phyloP scores from a whole-genome alignment of 345 rosid genomes.

The Salix udensis region DNA sequence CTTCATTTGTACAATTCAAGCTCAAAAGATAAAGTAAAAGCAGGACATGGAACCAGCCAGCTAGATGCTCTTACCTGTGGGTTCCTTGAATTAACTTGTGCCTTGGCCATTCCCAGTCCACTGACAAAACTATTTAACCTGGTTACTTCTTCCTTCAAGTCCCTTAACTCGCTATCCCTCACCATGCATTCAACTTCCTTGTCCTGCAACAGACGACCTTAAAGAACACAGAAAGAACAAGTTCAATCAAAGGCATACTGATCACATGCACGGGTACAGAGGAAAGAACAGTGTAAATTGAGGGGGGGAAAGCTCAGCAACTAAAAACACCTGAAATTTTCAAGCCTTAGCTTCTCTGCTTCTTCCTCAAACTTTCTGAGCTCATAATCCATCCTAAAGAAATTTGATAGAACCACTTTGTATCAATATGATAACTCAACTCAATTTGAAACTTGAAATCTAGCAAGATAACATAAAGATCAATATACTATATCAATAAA shows the following conservation, averaged over 20 bases:
- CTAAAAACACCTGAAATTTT: slow-evolving; percentile 20
- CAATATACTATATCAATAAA: too few species aligned
- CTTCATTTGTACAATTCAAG: too few species aligned
- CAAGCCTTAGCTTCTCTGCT: slow-evolving; percentile 28
- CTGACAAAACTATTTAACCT: slow-evolving; percentile 15
- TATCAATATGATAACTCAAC: background rate
- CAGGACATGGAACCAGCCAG: background rate
- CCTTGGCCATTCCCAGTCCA: slow-evolving; percentile 15
- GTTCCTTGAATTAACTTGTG: slow-evolving; percentile 8
- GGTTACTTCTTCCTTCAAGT: slow-evolving; percentile 24
- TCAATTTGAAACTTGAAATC: background rate
- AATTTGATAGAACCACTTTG: background rate
- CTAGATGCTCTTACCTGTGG: slow-evolving; percentile 10
- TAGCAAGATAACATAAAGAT: too few species aligned
- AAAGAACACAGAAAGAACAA: background rate
- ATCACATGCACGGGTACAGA: background rate
- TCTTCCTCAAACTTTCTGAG: slow-evolving; percentile 30
- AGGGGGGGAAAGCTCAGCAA: background rate
- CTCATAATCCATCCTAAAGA: slow-evolving; percentile 31
- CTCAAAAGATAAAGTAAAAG: background rate
- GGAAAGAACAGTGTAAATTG: background rate
- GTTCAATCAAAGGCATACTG: background rate
- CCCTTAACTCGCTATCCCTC: slow-evolving; percentile 24
- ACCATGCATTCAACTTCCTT: slow-evolving; percentile 24
- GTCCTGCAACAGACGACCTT: slow-evolving; percentile 17